Percentiles rank a stretch among this genome's conserved stretches.
Evolutionary conservation across 2,329 filamentous ascomycete genomes (phyloP).

Genomic region (Fusarium napiforme): DNA sequence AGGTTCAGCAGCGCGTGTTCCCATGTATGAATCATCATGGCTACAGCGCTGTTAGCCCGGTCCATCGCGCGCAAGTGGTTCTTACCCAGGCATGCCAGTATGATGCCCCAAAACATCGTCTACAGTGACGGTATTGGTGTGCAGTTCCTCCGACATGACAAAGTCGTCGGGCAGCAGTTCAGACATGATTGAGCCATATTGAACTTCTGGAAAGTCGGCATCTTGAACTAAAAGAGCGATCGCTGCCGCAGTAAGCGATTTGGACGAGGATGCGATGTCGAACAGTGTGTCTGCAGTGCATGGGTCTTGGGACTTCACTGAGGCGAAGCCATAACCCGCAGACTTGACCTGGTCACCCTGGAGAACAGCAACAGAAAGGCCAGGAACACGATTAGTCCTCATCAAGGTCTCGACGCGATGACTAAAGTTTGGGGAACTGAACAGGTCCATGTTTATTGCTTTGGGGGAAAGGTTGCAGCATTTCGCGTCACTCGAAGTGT

Average conservation of each 20-base stretch:
- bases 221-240: neutral
- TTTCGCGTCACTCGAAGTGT: neutral
- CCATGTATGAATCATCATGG: constrained; percentile 17
- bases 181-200: constrained; percentile 1
- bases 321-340: neutral
- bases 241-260: neutral
- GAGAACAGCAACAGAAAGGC: neutral
- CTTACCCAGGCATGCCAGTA: constrained; percentile 15
- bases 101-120: constrained; percentile 13
- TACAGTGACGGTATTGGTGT: neutral
- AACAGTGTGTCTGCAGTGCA: constrained; percentile 17
- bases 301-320: neutral
- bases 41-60: fast-evolving
- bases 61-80: fast-evolving
- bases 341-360: neutral
- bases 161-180: constrained; percentile 9
- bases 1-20: neutral
- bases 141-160: neutral
- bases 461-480: fast-evolving
- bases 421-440: neutral
- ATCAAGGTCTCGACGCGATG: neutral
- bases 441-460: neutral
- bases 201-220: neutral
- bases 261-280: constrained; percentile 18
- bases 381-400: constrained; percentile 1